Evolutionary conservation across 2,329 filamentous ascomycete genomes (phyloP).

Genomic region (Stagonosporopsis rhizophila): DNA sequence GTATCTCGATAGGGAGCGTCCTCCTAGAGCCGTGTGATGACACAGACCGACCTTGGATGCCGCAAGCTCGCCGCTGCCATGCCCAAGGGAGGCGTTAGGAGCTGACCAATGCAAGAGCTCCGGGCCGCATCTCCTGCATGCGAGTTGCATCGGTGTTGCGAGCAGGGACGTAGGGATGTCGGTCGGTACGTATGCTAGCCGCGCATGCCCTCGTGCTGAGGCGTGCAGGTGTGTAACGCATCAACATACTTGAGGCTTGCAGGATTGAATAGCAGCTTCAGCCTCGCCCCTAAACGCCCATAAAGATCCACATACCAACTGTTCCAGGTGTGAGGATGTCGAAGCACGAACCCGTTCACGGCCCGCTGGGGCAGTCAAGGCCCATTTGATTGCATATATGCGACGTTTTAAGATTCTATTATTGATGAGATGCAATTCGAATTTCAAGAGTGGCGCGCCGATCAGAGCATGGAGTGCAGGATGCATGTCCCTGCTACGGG

Average conservation of each 20-base stretch:
- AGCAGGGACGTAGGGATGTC: conserved; percentile 35
- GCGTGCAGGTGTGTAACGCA: conserved; percentile 22
- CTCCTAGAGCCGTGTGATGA: conserved; percentile 11
- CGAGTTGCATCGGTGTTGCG: conserved; percentile 12
- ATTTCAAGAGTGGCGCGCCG: conserved; percentile 8
- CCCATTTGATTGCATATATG: conserved; percentile 27
- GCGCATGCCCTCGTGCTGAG: conserved; percentile 30
- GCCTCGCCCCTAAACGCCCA: conserved; percentile 32
- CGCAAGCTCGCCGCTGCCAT: conserved; percentile 19
- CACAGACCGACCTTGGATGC: conserved; percentile 20
- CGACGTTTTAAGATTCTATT: conserved; percentile 9
- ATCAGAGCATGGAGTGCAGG: conserved; percentile 11
- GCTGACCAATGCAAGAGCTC: conserved; percentile 32
- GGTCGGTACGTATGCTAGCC: conserved; percentile 35
- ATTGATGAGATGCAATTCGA: conserved; percentile 12
- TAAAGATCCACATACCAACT: conserved; percentile 31
- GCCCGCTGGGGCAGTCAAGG: conserved; percentile 31
- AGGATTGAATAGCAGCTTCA: conserved; percentile 26
- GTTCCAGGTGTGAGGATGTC: conserved; percentile 12
- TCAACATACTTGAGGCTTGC: conserved; percentile 23
- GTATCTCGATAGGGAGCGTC: conserved; percentile 3
- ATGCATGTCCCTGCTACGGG: conserved; percentile 11
- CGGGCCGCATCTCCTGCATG: conserved; percentile 26
- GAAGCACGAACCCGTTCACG: conserved; percentile 29
- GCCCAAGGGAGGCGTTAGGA: conserved; percentile 12